Base-by-base conservation (phyloP, 148 eudicot genomes). In the Camellia sinensis region DNA sequence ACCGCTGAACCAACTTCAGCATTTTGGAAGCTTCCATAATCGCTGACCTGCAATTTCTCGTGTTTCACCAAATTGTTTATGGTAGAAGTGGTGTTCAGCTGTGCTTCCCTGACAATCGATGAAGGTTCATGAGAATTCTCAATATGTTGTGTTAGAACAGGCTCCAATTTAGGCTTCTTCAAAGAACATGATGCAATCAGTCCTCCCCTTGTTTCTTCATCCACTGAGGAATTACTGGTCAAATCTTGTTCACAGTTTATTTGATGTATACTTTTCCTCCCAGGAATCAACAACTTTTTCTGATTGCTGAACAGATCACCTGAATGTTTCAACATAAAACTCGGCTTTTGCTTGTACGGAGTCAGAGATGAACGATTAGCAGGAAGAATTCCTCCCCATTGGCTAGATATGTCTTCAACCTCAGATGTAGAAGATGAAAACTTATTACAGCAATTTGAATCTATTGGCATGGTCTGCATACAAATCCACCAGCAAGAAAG, bases 361-460 rank as follows among this genome's bases (percentile, higher is more conserved):
- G 84, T 63, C 75, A 90, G 85, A 73, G 86, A 82, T 74, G 95
- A 92, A 56, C 90, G 89, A 80, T 95, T 95, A 74, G 99, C 99
- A 84, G 97, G 99, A 87, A 80, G 84, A 82, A 95, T 74, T 72
- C 86, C 87, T 75, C 48, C 78, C 79, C 87, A 78, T 61, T 75
- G 81, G 41, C 79, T 71, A 71, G 81, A 79, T 73, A 75, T 65
- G 67, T 79, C 85, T 79, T 85, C 89, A 29, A 65, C 82, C 64
- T 56, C 85, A 73, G 78, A 76, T 18, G 72, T 67, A 79, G 87
- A 82, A 73, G 90, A 82, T 17, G 83, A 70, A 61, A 85, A 80
- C 77, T 82, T 79, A 37, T 71, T 54, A 77, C 80, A 83, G 65
- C 83, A 40, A 69, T 77, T 83, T 66, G 78, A 79, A 80, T 85